A percentile compares a stretch with the other conserved stretches of the same genome.
Conservation (phyloP, 1,139 yeast species). For the Magnusiomyces magnusii region DNA sequence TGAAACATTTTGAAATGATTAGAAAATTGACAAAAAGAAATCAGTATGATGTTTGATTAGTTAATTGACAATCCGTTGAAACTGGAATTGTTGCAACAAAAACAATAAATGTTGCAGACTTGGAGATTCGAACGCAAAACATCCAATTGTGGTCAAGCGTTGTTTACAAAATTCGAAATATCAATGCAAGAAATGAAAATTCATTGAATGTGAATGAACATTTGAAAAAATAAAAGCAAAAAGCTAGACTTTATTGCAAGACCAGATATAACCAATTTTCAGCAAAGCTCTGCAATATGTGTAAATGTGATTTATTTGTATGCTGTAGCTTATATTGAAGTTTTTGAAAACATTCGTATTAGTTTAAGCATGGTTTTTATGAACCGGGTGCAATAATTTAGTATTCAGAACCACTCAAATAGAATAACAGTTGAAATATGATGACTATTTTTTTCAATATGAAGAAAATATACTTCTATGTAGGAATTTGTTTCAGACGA, state of each 20-base stretch:
- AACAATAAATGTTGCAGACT: too few species aligned
- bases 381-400: conserved; percentile 81
- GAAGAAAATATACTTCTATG: conserved; percentile 92
- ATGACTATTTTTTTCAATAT: conserved; percentile 68
- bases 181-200: too few species aligned
- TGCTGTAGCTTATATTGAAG: conserved; percentile 75
- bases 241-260: too few species aligned
- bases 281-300: conserved; percentile 89
- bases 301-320: conserved; percentile 69
- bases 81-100: too few species aligned
- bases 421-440: conserved; percentile 79
- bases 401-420: conserved; percentile 89
- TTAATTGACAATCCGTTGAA: too few species aligned
- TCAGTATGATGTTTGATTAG: too few species aligned
- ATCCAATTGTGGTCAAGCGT: too few species aligned
- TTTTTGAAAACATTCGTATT: conserved; percentile 87
- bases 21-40: too few species aligned
- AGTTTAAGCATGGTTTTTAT: conserved; percentile 78
- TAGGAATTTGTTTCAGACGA: conserved; percentile 95
- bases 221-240: conserved; percentile 83
- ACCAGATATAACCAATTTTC: conserved; percentile 95
- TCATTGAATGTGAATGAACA: too few species aligned
- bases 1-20: too few species aligned
- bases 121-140: too few species aligned
- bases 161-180: too few species aligned